Conservation (phyloP, 2,329 filamentous ascomycete genomes). For the Amauroascus niger region DNA sequence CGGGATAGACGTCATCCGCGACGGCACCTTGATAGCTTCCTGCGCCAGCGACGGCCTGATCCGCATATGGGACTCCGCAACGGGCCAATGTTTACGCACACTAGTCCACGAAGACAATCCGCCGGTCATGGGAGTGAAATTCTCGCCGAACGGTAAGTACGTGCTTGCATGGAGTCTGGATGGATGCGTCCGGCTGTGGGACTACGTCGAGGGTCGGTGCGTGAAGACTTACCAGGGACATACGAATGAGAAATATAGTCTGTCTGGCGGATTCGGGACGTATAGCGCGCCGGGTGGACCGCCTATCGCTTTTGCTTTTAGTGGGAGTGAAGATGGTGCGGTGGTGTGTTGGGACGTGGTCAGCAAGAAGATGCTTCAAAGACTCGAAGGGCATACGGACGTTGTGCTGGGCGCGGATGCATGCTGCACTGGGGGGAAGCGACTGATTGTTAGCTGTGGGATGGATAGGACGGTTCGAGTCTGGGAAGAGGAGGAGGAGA, state of each 20-base stretch:
- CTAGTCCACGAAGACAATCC: slow-evolving; percentile 95
- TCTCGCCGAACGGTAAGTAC: slow-evolving; percentile 87
- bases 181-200: slow-evolving; percentile 82
- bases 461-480: slow-evolving; percentile 53
- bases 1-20: slow-evolving; percentile 83
- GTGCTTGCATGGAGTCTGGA: slow-evolving; percentile 88
- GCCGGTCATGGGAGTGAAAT: slow-evolving; percentile 77
- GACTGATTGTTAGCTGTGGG: slow-evolving; percentile 52
- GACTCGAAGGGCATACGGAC: slow-evolving; percentile 47
- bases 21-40: slow-evolving; percentile 84
- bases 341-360: slow-evolving; percentile 85
- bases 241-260: slow-evolving; percentile 68
- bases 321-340: slow-evolving; percentile 73
- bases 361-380: slow-evolving; percentile 72
- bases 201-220: slow-evolving; percentile 82
- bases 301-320: slow-evolving; percentile 57
- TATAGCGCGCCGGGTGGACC: slow-evolving; percentile 35
- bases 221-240: slow-evolving; percentile 98
- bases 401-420: slow-evolving; percentile 53
- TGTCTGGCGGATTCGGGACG: slow-evolving; percentile 74
- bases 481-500: slow-evolving; percentile 42
- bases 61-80: slow-evolving; percentile 90
- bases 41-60: slow-evolving; percentile 88
- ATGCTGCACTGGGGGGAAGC: slow-evolving; percentile 41
- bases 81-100: slow-evolving; percentile 88